Percentiles rank a stretch among this genome's conserved stretches.
Conservation (phyloP, 441 rosid species). For the Jatropha podagrica region DNA sequence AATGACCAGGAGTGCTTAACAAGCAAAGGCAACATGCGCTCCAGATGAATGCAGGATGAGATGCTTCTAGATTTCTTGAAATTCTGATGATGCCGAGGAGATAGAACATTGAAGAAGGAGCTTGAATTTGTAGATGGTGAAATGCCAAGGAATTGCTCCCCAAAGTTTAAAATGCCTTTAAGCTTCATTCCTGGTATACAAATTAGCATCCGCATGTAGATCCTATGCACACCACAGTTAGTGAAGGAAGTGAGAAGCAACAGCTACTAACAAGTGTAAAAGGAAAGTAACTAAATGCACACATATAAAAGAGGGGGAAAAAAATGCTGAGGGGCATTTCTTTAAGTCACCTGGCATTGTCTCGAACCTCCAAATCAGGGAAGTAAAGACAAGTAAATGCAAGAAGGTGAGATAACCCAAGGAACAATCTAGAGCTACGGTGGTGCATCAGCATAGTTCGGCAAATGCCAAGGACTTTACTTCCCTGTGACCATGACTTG, state of each 20-base stretch:
- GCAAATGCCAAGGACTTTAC: slow-evolving; percentile 87
- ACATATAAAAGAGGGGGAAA: background rate
- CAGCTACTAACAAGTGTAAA: slow-evolving; percentile 1
- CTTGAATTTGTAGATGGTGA: slow-evolving; percentile 67
- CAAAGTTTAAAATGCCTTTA: slow-evolving; percentile 62
- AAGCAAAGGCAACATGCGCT: slow-evolving; percentile 56
- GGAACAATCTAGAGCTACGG: slow-evolving; percentile 79
- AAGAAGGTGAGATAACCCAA: slow-evolving; percentile 76
- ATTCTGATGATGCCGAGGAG: slow-evolving; percentile 57
- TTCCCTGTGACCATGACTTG: slow-evolving; percentile 87
- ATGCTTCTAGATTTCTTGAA: slow-evolving; percentile 57
- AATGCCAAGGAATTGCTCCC: slow-evolving; percentile 57
- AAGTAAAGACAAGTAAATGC: slow-evolving; percentile 80
- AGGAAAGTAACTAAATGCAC: slow-evolving; percentile 1
- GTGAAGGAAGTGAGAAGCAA: slow-evolving; percentile 18
- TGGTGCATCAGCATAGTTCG: slow-evolving; percentile 81
- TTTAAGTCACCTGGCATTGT: slow-evolving; percentile 69
- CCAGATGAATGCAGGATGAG: slow-evolving; percentile 66
- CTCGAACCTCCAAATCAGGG: slow-evolving; percentile 94
- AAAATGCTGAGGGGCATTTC: slow-evolving; percentile 1
- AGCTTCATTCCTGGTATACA: slow-evolving; percentile 82
- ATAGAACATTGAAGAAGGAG: slow-evolving; percentile 59
- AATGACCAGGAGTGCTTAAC: slow-evolving; percentile 89
- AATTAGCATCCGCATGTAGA: slow-evolving; percentile 82
- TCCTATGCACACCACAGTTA: slow-evolving; percentile 48